These are phyloP conservation scores for Cladorrhinum sp. DNA, from an alignment of 2,329 filamentous ascomycete genomes.

Conservation along the genomic window DNA sequence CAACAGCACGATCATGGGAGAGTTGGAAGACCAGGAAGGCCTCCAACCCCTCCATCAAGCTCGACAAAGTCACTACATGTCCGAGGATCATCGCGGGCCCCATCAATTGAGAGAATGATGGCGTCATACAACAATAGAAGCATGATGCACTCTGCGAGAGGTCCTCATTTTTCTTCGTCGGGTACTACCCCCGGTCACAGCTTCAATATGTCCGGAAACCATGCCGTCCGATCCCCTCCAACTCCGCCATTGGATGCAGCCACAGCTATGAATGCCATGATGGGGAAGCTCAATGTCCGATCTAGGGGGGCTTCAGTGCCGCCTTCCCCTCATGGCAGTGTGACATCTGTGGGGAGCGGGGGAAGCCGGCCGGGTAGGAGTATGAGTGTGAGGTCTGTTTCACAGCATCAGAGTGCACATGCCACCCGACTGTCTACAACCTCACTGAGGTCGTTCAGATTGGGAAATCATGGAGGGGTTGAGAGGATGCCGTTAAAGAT, in stretches of 20 bases:
- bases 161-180: not conserved
- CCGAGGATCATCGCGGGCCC: slow-evolving; percentile 9
- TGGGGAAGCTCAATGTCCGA: slow-evolving; percentile 35
- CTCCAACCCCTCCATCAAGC: slow-evolving; percentile 36
- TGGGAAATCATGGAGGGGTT: slow-evolving; percentile 10
- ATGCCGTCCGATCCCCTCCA: slow-evolving; percentile 22
- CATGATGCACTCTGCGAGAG: not conserved
- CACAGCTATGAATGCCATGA: slow-evolving; percentile 33
- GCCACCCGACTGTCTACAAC: slow-evolving; percentile 16
- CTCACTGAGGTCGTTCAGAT: slow-evolving; percentile 20
- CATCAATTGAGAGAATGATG: slow-evolving; percentile 24
- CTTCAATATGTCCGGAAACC: slow-evolving; percentile 10
- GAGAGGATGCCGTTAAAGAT: slow-evolving; percentile 14
- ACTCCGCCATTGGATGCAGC: slow-evolving; percentile 31
- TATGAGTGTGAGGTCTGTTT: slow-evolving; percentile 20
- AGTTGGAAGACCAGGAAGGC: slow-evolving; percentile 13
- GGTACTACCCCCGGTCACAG: not conserved
- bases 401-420: slow-evolving; percentile 10
- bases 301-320: slow-evolving; percentile 25
- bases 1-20: slow-evolving; percentile 16
- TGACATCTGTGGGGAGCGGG: slow-evolving; percentile 9
- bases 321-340: slow-evolving; percentile 19
- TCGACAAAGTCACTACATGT: slow-evolving; percentile 30
- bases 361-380: not conserved
- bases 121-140: slow-evolving; percentile 4